Conservation (phyloP, 2,329 filamentous ascomycete genomes). For the Aschersonia sp. region DNA sequence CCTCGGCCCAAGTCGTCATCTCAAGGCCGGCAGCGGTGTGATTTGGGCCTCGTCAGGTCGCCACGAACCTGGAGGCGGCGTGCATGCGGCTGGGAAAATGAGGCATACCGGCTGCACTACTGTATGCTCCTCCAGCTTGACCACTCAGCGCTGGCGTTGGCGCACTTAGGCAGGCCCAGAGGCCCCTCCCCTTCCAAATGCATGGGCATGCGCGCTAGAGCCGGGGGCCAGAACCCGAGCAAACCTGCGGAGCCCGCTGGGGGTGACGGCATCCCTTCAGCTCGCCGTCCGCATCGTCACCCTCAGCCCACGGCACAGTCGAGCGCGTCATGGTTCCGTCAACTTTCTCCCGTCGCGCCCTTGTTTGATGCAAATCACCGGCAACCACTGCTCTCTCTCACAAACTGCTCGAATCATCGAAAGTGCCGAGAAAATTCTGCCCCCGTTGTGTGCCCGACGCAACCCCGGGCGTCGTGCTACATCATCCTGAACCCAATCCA, state of each 20-base stretch:
- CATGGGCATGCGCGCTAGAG: background rate
- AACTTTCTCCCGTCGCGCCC: background rate
- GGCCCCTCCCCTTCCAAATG: background rate
- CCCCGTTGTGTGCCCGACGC: background rate
- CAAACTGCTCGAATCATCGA: background rate
- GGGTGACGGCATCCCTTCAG: background rate
- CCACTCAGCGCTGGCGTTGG: too few species aligned
- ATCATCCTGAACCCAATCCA: background rate
- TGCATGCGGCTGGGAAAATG: too few species aligned
- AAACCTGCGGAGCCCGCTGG: background rate
- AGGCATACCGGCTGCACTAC: too few species aligned
- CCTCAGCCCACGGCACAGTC: background rate
- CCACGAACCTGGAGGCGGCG: too few species aligned
- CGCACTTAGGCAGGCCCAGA: too few species aligned
- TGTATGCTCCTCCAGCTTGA: too few species aligned
- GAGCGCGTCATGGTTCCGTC: background rate
- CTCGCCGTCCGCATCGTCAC: background rate
- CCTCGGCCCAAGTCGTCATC: too few species aligned
- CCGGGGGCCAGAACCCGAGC: background rate
- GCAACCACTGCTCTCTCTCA: too few species aligned
- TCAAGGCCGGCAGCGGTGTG: too few species aligned
- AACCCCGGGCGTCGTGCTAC: background rate
- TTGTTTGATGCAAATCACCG: background rate
- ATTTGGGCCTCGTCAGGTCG: too few species aligned
- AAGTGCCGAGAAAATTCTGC: background rate